Evolutionary conservation across 192 early-diverging fungal genomes (phyloP).

Genomic region (Backusella sp.): DNA sequence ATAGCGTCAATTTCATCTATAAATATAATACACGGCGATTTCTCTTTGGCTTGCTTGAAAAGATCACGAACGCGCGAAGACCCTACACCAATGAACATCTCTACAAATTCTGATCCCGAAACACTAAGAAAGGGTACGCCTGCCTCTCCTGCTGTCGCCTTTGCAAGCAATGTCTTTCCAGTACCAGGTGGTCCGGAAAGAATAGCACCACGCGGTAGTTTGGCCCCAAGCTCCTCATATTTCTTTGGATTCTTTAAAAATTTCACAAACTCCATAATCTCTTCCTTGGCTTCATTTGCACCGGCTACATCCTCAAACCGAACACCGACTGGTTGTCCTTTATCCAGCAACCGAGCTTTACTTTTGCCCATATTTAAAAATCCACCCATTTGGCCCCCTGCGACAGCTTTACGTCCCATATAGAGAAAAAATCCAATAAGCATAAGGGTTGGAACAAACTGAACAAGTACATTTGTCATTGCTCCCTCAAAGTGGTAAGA

Average conservation of each 20-base stretch:
- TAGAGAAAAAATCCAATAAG: conserved; percentile 85
- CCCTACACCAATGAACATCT: conserved; percentile 99
- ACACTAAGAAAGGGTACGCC: conserved; percentile 96
- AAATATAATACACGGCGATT: conserved; percentile 98
- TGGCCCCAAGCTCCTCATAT: conserved; percentile 94
- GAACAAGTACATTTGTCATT: conserved; percentile 68
- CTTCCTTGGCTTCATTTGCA: conserved; percentile 98
- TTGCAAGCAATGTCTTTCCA: conserved; percentile 97
- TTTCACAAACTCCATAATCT: conserved; percentile 99
- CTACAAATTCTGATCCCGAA: conserved; percentile 98
- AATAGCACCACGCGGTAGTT: conserved; percentile 99
- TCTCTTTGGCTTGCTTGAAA: conserved; percentile 95
- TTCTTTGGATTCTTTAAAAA: conserved; percentile 92
- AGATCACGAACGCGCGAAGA: conserved; percentile 90
- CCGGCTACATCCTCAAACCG: conserved; percentile 99
- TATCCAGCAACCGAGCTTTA: conserved; percentile 93
- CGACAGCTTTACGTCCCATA: conserved; percentile 75
- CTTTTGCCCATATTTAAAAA: conserved; percentile 97
- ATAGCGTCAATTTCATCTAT: conserved; percentile 99
- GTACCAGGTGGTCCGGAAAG: conserved; percentile 91
- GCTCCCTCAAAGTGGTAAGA: conserved; percentile 80
- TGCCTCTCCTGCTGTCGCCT: conserved; percentile 99
- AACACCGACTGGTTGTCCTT: conserved; percentile 90
- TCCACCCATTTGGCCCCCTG: conserved; percentile 57
- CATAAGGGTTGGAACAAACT: conserved; percentile 90